Conservation (phyloP, 352 stramenopile species). For the Pythium chondricola region DNA sequence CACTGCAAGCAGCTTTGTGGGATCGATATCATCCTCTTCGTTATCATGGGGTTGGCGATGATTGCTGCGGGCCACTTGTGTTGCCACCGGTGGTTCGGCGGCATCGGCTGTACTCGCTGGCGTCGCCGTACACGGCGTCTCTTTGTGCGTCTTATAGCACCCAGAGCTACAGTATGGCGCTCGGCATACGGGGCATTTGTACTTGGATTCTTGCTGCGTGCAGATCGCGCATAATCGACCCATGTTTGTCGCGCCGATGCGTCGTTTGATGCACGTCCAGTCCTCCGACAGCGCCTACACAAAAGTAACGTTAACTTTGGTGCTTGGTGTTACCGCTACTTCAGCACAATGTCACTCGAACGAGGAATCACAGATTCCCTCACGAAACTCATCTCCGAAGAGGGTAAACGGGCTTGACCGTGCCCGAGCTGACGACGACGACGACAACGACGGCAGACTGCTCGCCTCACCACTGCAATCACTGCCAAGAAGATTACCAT, state of each 20-base stretch:
- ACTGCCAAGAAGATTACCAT: conserved; percentile 27
- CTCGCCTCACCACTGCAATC: no score
- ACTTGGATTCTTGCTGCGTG: conserved; percentile 50
- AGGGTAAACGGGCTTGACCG: no score
- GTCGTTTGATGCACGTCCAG: conserved; percentile 5
- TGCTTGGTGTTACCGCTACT: conserved; percentile 14
- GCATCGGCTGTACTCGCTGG: background rate
- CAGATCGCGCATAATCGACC: conserved; percentile 51
- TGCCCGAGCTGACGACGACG: no score
- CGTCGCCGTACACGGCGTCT: conserved; percentile 39
- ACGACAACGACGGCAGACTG: no score
- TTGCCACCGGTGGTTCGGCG: background rate
- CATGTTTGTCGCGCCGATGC: conserved; percentile 19
- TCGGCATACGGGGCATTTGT: conserved; percentile 77
- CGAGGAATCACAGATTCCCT: no score
- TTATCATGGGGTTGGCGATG: conserved; percentile 10
- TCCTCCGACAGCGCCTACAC: no score
- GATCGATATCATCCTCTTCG: conserved; percentile 28
- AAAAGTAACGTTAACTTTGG: background rate
- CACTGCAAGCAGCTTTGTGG: conserved; percentile 33
- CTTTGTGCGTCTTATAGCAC: conserved; percentile 81
- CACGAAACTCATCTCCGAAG: no score
- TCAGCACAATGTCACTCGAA: no score
- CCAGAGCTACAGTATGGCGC: conserved; percentile 64
- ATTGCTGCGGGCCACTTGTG: conserved; percentile 1